Evolutionary conservation across 371 early-diverging fungal species (phyloP), one percentile per base, ranked within the genome.

Genomic region (Mucor sp.): DNA sequence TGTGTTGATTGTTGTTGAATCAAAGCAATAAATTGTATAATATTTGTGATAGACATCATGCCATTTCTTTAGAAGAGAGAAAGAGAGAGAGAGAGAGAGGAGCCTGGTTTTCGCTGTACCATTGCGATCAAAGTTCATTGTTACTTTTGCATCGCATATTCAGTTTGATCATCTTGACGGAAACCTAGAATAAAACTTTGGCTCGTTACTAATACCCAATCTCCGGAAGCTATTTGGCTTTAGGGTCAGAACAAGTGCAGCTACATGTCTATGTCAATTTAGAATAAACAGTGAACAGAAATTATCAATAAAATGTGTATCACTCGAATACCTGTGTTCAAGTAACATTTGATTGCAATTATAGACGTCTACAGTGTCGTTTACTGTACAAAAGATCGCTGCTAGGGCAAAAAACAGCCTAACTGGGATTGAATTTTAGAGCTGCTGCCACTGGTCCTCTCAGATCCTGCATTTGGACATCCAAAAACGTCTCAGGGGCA

Each of bases 1-100:
- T 70, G 85, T 82, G 6, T 74, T 88, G 33, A 74, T 88, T 11
- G 35, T 86, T 9, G 39, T 81, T 9, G 80, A 79, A 35, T 55
- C 30, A 41, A 15, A 27, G 4, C 44, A 61, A 58, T 35, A 50
- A 50, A 50, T 23, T 53, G 53, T 53, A 23, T 53, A 25, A 4
- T 9, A 14, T 25, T 14, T 21, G 11, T 8, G 33, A 25, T 27
- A 53, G 53, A 53, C 23, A 50, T 15, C 23, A 50, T 15, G 39
- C 28, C 6, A 17, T 55, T 17, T 11, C 0, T 30, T 30, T n/a
- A n/a, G 30, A 4, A 30, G 30, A 30, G 4, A 30, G 30, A 30
- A 30, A 30, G n/a, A n/a, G n/a, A n/a, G n/a, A n/a, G n/a, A n/a
- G n/a, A 19, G 11, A 30, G 30, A 30, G 4, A 30, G 30, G 6